Conservation (phyloP, 768 basidiomycete species). For the Pholiota molesta region DNA sequence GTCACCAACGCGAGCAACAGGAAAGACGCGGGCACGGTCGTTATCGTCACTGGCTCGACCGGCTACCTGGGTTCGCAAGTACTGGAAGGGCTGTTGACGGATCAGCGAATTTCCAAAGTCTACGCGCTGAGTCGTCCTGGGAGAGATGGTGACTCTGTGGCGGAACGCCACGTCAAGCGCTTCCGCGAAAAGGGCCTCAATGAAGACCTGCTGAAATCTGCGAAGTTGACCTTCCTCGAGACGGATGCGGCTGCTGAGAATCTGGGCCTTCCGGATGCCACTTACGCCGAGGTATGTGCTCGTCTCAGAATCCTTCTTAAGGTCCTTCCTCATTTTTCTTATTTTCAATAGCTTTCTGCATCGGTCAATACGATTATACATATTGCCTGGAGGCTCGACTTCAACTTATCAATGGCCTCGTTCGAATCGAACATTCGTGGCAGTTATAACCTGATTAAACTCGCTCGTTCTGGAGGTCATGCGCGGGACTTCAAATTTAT, state of each 20-base stretch:
- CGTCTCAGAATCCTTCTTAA: background rate
- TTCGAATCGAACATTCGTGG: constrained; percentile 53
- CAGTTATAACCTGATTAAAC: constrained; percentile 48
- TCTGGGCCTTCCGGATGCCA: constrained; percentile 4
- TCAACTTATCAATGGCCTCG: constrained; percentile 51
- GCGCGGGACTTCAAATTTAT: constrained; percentile 32
- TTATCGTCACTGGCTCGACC: constrained; percentile 40
- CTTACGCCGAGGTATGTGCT: constrained; percentile 9
- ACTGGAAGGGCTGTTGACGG: constrained; percentile 30
- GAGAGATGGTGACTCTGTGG: background rate
- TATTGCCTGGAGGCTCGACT: constrained; percentile 46
- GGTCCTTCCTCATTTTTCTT: background rate
- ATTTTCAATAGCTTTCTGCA: constrained; percentile 28
- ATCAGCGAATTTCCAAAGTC: constrained; percentile 25
- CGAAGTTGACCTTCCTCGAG: constrained; percentile 10
- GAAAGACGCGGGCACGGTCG: constrained; percentile 9
- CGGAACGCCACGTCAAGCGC: constrained; percentile 7
- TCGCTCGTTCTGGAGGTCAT: constrained; percentile 32
- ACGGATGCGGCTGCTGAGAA: constrained; percentile 1
- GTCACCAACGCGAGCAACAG: constrained; percentile 6
- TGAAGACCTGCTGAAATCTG: constrained; percentile 2
- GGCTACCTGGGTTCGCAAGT: constrained; percentile 38
- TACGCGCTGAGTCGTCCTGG: constrained; percentile 38
- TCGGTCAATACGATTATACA: constrained; percentile 42
- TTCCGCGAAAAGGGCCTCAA: constrained; percentile 10